phyloP scores from a whole-genome alignment of 345 rosid species.

The Schrenkiella parvula region DNA sequence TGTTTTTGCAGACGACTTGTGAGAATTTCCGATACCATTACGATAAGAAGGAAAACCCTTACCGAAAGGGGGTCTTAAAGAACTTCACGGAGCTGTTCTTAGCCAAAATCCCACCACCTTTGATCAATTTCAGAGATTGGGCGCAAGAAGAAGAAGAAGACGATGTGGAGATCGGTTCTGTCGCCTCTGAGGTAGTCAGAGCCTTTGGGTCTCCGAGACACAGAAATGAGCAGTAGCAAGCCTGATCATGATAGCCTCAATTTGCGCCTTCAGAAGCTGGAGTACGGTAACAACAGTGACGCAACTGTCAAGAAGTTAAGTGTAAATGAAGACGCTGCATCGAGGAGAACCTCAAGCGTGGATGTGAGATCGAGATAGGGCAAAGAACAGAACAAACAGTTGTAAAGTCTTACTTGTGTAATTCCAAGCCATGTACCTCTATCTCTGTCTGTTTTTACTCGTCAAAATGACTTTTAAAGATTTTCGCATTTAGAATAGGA shows the following conservation, averaged over 20 bases:
- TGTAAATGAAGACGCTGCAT: slow-evolving; percentile 7
- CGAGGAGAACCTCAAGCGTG: slow-evolving; percentile 11
- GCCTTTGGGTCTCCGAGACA: slow-evolving; percentile 27
- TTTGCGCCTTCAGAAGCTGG: slow-evolving; percentile 29
- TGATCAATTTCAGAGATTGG: slow-evolving; percentile 56
- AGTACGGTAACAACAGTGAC: slow-evolving; percentile 36
- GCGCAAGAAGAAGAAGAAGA: slow-evolving; percentile 30
- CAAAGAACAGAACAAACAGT: neutral
- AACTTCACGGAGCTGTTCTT: slow-evolving; percentile 57
- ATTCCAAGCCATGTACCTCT: slow-evolving; percentile 4
- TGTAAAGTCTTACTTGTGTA: neutral
- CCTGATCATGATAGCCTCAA: slow-evolving; percentile 24
- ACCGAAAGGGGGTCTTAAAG: slow-evolving; percentile 33
- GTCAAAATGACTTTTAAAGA: neutral
- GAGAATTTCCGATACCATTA: slow-evolving; percentile 73
- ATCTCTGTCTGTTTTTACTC: slow-evolving; percentile 1
- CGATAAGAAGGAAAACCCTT: slow-evolving; percentile 65
- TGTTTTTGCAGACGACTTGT: slow-evolving; percentile 54
- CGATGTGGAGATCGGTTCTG: slow-evolving; percentile 34
- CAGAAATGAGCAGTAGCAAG: slow-evolving; percentile 35
- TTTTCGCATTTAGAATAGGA: neutral
- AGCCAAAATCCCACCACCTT: slow-evolving; percentile 45
- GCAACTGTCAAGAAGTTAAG: slow-evolving; percentile 29
- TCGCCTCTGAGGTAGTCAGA: slow-evolving; percentile 20
- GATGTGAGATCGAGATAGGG: slow-evolving; percentile 11